Evolutionary conservation across 768 basidiomycete species (phyloP).

Genomic region (Hysterangium stoloniferum): DNA sequence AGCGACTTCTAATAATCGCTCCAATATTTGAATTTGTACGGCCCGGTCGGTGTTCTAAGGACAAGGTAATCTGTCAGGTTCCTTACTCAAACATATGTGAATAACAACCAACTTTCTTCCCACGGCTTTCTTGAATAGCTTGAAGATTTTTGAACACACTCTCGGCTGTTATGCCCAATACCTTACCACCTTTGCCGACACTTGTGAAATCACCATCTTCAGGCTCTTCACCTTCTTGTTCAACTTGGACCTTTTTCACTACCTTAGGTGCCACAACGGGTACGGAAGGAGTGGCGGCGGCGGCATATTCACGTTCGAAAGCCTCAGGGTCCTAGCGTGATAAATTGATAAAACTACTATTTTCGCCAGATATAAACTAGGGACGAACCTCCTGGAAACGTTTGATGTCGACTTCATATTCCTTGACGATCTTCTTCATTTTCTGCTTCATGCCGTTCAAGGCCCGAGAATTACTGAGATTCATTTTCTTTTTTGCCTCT

Average conservation of each 20-base stretch:
- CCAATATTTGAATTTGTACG: conserved; percentile 89
- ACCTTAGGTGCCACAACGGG: conserved; percentile 29
- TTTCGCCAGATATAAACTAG: background rate
- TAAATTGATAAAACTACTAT: background rate
- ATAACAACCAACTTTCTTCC: conserved; percentile 90
- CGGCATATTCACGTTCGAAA: conserved; percentile 70
- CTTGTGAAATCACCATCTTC: conserved; percentile 78
- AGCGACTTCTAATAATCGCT: conserved; percentile 79
- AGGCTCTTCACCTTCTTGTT: conserved; percentile 24
- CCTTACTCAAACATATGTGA: background rate
- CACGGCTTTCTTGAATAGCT: conserved; percentile 86
- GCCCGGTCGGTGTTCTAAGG: conserved; percentile 88
- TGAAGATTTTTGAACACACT: conserved; percentile 89
- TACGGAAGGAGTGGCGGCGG: conserved; percentile 39
- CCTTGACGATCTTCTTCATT: conserved; percentile 84
- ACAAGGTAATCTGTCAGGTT: background rate
- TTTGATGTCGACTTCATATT: conserved; percentile 75
- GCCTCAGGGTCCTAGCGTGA: conserved; percentile 71
- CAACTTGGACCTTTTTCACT: conserved; percentile 31
- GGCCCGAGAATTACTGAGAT: conserved; percentile 86
- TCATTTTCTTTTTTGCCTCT: conserved; percentile 94
- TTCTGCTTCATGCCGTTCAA: conserved; percentile 98
- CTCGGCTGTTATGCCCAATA: conserved; percentile 73
- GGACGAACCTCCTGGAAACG: conserved; percentile 66
- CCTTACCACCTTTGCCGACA: conserved; percentile 85